Base-by-base conservation (phyloP, 305 asterid genomes). In the Fraxinus xanthoxyloides region DNA sequence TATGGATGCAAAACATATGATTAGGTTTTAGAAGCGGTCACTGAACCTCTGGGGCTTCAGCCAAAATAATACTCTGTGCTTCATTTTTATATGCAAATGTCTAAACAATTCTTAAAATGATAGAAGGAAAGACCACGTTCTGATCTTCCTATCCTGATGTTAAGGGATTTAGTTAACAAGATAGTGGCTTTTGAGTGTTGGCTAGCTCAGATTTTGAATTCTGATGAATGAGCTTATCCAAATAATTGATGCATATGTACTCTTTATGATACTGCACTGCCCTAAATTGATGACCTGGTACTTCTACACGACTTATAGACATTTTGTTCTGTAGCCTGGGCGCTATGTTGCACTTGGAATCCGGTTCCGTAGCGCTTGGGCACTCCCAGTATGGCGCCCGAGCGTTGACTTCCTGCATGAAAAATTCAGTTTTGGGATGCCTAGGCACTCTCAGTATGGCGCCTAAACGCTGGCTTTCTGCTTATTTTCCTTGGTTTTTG, bases 181-280 rank as follows among this genome's bases (percentile, higher is more conserved):
- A 77, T 7, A 75, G 32, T 31, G 32, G 32, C 32, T 31, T 31
- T 31, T 31, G 32, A 31, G 32, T 31, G 32, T 31, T 31, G 76
- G 35, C 6, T 32, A 3, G 35, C 35, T 32, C 6, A 32, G 35
- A 32, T 32, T 32, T 32, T 32, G 21, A 77, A 54, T 54, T 51
- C n/a, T 19, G 24, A 4, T 32, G 35, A 32, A 1, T 31, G 9
- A 72, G 28, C 12, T 24, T 5, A 40, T 48, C 81, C 69, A 75
- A 65, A 40, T 15, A 43, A 13, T 17, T 67, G 19, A 40, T 43
- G 10, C 23, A 0, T 70, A 73, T 7, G 43, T 26, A 7, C 36
- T 76, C 61, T 38, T 76, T 46, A 72, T 75, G 77, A 54, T 48
- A 72, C 17, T 77, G 59, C 74, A 79, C 61, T 23, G 40, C 35